These are phyloP conservation scores for Boletus sensibilis DNA, from an alignment of 768 basidiomycete species.

Conservation along the genomic window DNA sequence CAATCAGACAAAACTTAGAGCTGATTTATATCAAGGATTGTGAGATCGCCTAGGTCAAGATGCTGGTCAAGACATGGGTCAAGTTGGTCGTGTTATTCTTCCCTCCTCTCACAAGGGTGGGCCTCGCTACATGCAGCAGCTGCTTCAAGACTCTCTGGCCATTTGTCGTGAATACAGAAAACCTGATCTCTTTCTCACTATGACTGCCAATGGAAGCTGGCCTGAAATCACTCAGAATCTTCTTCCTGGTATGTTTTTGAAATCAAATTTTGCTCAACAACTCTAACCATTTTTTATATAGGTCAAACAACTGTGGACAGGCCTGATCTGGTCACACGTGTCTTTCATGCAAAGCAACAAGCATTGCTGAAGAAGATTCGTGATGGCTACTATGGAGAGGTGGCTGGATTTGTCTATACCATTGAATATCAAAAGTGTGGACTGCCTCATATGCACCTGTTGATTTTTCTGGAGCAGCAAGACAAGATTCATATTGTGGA, in stretches of 20 bases:
- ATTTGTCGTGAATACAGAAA: constrained; percentile 37
- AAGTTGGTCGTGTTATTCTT: not conserved
- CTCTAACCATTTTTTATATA: not conserved
- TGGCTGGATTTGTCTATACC: constrained; percentile 45
- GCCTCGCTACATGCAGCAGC: constrained; percentile 42
- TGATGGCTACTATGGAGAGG: constrained; percentile 40
- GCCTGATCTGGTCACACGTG: constrained; percentile 46
- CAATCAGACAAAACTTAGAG: constrained; percentile 37
- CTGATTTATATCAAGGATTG: constrained; percentile 35
- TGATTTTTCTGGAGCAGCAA: not conserved
- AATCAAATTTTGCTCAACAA: too few relatives aligned
- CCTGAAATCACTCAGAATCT: constrained; percentile 41
- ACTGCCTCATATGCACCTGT: not conserved
- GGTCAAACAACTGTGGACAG: constrained; percentile 40
- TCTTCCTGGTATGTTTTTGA: constrained; percentile 32
- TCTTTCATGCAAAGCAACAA: constrained; percentile 46
- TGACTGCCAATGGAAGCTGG: constrained; percentile 55
- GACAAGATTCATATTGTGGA: constrained; percentile 1
- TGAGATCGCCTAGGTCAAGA: constrained; percentile 25
- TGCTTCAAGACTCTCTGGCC: constrained; percentile 47
- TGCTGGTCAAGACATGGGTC: not conserved
- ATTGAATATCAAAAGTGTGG: constrained; percentile 36
- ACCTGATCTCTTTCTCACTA: constrained; percentile 49
- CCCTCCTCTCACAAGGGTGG: constrained; percentile 44
- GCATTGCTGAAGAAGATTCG: constrained; percentile 38